Conservation (phyloP, 352 stramenopile species). For the Lagenidium giganteum region DNA sequence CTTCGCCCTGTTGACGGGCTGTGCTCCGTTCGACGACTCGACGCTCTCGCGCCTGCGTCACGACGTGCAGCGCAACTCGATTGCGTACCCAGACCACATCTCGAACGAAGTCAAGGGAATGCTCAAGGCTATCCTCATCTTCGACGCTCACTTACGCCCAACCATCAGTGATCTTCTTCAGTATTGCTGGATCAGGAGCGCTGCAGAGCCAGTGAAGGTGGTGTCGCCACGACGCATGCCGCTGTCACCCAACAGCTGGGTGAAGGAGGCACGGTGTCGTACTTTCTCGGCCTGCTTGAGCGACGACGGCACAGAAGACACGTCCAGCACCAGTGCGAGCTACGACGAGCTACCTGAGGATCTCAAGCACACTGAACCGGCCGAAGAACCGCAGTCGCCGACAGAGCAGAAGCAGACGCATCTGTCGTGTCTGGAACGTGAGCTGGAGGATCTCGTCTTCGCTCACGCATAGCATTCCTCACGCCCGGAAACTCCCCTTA, state of each 20-base stretch:
- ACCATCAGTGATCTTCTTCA: constrained; percentile 53
- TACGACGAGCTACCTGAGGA: constrained; percentile 25
- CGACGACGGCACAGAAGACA: constrained; percentile 37
- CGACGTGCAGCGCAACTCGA: constrained; percentile 63
- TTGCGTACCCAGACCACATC: constrained; percentile 60
- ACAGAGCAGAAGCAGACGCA: constrained; percentile 21
- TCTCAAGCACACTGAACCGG: not conserved
- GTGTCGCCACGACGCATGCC: constrained; percentile 1
- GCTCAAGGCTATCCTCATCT: constrained; percentile 61
- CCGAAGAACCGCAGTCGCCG: no score
- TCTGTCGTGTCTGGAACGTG: constrained; percentile 42
- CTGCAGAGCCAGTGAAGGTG: not conserved
- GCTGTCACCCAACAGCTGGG: not conserved
- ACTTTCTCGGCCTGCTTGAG: constrained; percentile 18
- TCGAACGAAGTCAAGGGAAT: constrained; percentile 59
- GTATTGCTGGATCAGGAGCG: constrained; percentile 51
- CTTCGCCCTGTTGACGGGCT: constrained; percentile 79
- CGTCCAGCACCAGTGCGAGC: constrained; percentile 54
- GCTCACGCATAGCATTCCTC: not conserved
- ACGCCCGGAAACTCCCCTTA: not conserved
- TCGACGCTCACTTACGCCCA: constrained; percentile 50
- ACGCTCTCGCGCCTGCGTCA: constrained; percentile 54
- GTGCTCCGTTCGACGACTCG: constrained; percentile 76
- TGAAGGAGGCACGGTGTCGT: not conserved
- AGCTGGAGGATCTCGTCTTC: constrained; percentile 15